Evolutionary conservation across 2,329 filamentous ascomycete species (phyloP).

Genomic region (Colletotrichum kahawae): DNA sequence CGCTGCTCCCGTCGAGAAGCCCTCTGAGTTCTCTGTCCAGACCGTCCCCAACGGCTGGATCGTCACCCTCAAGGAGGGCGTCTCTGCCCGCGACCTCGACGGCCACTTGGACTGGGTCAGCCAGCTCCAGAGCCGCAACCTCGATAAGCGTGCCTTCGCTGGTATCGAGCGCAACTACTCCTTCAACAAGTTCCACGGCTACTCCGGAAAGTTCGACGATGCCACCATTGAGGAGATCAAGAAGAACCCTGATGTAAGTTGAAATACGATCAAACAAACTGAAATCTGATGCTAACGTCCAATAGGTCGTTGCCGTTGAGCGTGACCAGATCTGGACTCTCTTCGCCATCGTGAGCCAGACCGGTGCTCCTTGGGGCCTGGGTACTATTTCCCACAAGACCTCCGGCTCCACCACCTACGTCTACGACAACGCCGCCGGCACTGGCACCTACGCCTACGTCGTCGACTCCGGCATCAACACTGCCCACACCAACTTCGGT

Average conservation of each 20-base stretch:
- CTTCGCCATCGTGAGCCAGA: slow-evolving; percentile 35
- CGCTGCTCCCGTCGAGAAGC: slow-evolving; percentile 14
- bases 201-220: slow-evolving; percentile 46
- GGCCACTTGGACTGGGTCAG: slow-evolving; percentile 33
- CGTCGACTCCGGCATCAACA: slow-evolving; percentile 60
- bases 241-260: slow-evolving; percentile 43
- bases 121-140: slow-evolving; percentile 34
- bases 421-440: slow-evolving; percentile 46
- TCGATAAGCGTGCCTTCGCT: slow-evolving; percentile 32
- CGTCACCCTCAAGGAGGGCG: slow-evolving; percentile 46
- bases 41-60: slow-evolving; percentile 48
- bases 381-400: slow-evolving; percentile 48
- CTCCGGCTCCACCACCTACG: slow-evolving; percentile 38
- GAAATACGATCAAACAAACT: accelerated
- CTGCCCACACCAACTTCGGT: slow-evolving; percentile 49
- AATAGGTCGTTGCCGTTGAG: slow-evolving; percentile 37
- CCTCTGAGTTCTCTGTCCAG: neutral
- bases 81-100: slow-evolving; percentile 27
- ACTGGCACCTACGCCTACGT: slow-evolving; percentile 53
- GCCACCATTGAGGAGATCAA: slow-evolving; percentile 45
- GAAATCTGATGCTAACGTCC: neutral
- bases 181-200: slow-evolving; percentile 42
- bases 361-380: slow-evolving; percentile 47
- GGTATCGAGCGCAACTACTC: slow-evolving; percentile 23
- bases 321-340: slow-evolving; percentile 31